Evolutionary conservation across 2,329 filamentous ascomycete species (phyloP), one percentile per base, ranked within the genome.

Genomic region (Ophiostoma sp.): DNA sequence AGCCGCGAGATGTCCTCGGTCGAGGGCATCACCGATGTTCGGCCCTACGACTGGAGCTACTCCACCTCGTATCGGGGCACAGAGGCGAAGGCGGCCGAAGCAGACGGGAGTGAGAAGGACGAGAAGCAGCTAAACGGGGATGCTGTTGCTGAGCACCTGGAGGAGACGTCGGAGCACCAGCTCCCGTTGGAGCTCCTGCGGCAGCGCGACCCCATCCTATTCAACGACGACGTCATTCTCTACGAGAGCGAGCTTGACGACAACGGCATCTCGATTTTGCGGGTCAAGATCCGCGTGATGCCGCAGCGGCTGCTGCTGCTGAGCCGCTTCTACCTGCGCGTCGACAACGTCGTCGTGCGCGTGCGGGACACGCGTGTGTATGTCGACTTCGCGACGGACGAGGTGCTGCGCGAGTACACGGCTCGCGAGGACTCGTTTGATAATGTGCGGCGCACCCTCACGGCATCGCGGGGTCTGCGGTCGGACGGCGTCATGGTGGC

Each of bases 181-280:
- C 95, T 99, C 71, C 93, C 95, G 4, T 84, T 97, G 68, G 92
- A 94, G 74, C 84, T 98, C 58, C 85, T 99, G 66, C 92, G 90
- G 77, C 87, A 91, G 44, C 90, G 92, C 14, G 95, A 99, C 76
- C 95, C 95, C 0, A 99, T 99, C 72, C 81, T 96, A 5, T 97
- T 98, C 83, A 96, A 96, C 76, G 94, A 98, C 79, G 93, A 98
- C 74, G 92, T 99, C 52, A 88, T 97, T 74, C 84, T 99, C 64
- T 99, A 96, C 77, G 95, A 99, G 81, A 96, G 96, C 79, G 95
- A 99, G 81, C 85, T 99, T 64, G 95, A 97, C 70, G 95, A 99
- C 78, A 99, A 99, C 76, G 95, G 95, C 70, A 95, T 98, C 73
- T 92, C 92, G 42, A 85, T 97, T 76, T 83, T 96, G 69, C 96